Conservation (phyloP, 2,329 filamentous ascomycete species). For the Malbranchea zuffiana region DNA sequence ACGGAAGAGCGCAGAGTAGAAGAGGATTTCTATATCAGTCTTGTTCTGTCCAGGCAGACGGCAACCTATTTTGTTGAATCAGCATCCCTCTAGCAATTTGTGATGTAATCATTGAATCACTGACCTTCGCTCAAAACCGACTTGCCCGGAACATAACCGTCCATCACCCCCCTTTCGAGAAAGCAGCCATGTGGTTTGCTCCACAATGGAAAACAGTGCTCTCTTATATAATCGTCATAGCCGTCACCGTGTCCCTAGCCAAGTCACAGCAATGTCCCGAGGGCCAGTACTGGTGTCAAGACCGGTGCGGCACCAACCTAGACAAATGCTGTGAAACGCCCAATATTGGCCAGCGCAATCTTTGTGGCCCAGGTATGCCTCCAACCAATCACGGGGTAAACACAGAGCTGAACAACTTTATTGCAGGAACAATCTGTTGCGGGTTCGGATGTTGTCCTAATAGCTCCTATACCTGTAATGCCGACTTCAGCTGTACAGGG, state of each 20-base stretch:
- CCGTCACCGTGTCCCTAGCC: not conserved
- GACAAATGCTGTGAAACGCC: constrained; percentile 9
- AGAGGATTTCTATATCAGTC: too few species aligned
- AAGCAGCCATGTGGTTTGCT: constrained; percentile 5
- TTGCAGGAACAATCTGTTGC: constrained; percentile 9
- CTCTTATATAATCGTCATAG: not conserved
- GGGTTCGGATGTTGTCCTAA: constrained; percentile 11
- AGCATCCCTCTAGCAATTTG: too few species aligned
- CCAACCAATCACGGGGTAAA: not conserved
- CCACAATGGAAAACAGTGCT: not conserved
- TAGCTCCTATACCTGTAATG: constrained; percentile 10
- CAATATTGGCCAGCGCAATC: constrained; percentile 8
- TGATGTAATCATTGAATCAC: too few species aligned
- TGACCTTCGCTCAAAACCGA: too few species aligned
- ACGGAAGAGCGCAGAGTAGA: too few species aligned
- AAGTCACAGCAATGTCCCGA: constrained; percentile 8
- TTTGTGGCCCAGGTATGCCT: constrained; percentile 5
- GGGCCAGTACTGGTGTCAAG: constrained; percentile 9
- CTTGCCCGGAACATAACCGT: too few species aligned
- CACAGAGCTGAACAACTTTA: not conserved
- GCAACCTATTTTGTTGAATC: too few species aligned
- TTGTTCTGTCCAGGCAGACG: too few species aligned
- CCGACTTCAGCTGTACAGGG: constrained; percentile 10
- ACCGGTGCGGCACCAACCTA: constrained; percentile 8
- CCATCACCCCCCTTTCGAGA: too few species aligned